Evolutionary conservation across 2,329 filamentous ascomycete species (phyloP).

Genomic region (Onygenales sp.): DNA sequence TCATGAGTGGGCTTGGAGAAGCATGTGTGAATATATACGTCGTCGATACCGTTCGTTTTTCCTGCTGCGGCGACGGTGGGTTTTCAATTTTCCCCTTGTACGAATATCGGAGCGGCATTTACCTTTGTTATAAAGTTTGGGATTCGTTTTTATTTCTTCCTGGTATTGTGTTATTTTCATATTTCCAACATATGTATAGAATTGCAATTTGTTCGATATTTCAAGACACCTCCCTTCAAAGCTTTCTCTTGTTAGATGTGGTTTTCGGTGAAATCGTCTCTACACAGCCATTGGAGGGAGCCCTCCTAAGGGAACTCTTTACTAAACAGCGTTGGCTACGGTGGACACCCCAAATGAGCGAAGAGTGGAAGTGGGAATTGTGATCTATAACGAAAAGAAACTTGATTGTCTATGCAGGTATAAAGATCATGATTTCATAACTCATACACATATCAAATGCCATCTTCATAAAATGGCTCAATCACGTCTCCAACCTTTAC

Average conservation of each 20-base stretch:
- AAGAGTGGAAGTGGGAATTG: too few species aligned
- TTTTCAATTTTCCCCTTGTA: not conserved
- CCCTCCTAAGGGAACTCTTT: too few species aligned
- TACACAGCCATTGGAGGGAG: too few species aligned
- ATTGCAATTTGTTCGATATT: not conserved
- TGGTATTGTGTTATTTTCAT: not conserved
- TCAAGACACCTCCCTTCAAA: too few species aligned
- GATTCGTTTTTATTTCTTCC: not conserved
- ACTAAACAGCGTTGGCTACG: too few species aligned
- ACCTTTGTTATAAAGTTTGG: not conserved
- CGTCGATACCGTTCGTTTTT: not conserved
- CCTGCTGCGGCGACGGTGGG: not conserved
- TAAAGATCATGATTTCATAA: not conserved
- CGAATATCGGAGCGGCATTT: not conserved
- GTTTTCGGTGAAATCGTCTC: too few species aligned
- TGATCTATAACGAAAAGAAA: not conserved
- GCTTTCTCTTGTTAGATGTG: too few species aligned
- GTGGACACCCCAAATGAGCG: too few species aligned
- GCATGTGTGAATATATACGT: not conserved
- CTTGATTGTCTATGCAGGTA: not conserved
- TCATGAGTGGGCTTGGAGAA: not conserved
- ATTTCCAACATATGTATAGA: not conserved
- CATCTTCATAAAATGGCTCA: slow-evolving; percentile 18
- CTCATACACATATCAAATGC: slow-evolving; percentile 1
- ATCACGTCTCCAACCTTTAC: slow-evolving; percentile 34